Conservation (phyloP, 345 rosid genomes). For the Arabidopsis arenosa region DNA sequence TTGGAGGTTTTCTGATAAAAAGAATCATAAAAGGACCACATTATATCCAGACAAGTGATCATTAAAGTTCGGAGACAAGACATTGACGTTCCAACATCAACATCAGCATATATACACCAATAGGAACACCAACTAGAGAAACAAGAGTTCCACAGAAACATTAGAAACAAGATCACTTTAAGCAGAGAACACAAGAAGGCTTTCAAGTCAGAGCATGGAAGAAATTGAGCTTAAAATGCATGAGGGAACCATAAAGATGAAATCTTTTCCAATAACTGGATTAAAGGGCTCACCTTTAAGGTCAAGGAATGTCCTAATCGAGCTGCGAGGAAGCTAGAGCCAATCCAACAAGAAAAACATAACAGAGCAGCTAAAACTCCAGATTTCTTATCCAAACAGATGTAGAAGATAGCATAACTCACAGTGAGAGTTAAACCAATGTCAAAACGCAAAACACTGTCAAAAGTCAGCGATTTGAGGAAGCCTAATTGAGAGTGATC, state of each 20-base stretch:
- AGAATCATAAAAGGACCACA: constrained; percentile 17
- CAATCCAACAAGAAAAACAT: constrained; percentile 75
- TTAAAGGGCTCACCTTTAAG: constrained; percentile 56
- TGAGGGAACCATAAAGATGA: background rate
- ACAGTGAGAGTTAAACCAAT: constrained; percentile 60
- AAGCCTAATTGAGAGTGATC: constrained; percentile 47
- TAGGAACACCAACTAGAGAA: background rate
- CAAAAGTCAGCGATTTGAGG: constrained; percentile 36
- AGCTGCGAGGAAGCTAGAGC: constrained; percentile 58
- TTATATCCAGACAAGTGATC: background rate
- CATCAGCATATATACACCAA: background rate
- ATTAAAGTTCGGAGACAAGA: background rate
- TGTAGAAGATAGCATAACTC: constrained; percentile 58
- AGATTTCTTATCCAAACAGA: constrained; percentile 68
- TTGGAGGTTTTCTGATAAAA: background rate
- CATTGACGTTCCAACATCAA: background rate
- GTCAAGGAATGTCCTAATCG: constrained; percentile 61
- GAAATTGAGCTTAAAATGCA: background rate
- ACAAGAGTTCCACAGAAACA: constrained; percentile 4
- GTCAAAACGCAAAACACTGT: constrained; percentile 56
- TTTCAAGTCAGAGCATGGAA: background rate
- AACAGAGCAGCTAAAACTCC: constrained; percentile 78
- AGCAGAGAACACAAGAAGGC: background rate
- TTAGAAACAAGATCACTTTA: background rate
- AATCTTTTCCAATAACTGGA: background rate